Evolutionary conservation across 352 stramenopile genomes (phyloP).

Genomic region (Halophytophthora batemanensis): DNA sequence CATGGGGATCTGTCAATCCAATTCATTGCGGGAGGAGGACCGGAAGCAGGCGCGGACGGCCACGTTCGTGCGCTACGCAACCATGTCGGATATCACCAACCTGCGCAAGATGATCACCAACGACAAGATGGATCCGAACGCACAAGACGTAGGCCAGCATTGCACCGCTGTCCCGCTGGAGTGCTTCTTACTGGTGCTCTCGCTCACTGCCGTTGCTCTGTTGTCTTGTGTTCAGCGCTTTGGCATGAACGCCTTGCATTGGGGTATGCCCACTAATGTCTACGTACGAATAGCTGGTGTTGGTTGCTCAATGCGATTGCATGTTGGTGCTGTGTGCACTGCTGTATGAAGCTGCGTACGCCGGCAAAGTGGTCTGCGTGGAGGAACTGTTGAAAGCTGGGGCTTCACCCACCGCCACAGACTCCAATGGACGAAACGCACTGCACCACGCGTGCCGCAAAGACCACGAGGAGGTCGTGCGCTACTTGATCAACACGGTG

Average conservation of each 20-base stretch:
- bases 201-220: neutral
- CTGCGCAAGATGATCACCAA: conserved; percentile 51
- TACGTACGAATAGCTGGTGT: too few relatives aligned
- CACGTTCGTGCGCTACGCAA: conserved; percentile 56
- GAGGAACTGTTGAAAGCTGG: conserved; percentile 53
- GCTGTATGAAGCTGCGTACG: conserved; percentile 48
- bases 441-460: conserved; percentile 77
- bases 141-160: conserved; percentile 44
- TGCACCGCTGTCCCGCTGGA: too few relatives aligned
- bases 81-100: conserved; percentile 42
- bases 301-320: too few relatives aligned
- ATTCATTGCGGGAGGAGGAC: conserved; percentile 16
- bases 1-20: conserved; percentile 18
- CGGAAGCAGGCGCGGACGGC: conserved; percentile 36
- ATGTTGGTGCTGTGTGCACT: neutral
- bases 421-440: conserved; percentile 63
- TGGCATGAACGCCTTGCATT: conserved; percentile 79
- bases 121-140: conserved; percentile 46
- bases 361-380: conserved; percentile 48
- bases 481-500: conserved; percentile 39
- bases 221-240: conserved; percentile 41
- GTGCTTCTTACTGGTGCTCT: neutral
- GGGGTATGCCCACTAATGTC: conserved; percentile 32
- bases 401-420: conserved; percentile 30
- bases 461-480: conserved; percentile 62